These are phyloP conservation scores for Apiospora arundinis DNA, from an alignment of 2,329 filamentous ascomycete species.

Conservation along the genomic window DNA sequence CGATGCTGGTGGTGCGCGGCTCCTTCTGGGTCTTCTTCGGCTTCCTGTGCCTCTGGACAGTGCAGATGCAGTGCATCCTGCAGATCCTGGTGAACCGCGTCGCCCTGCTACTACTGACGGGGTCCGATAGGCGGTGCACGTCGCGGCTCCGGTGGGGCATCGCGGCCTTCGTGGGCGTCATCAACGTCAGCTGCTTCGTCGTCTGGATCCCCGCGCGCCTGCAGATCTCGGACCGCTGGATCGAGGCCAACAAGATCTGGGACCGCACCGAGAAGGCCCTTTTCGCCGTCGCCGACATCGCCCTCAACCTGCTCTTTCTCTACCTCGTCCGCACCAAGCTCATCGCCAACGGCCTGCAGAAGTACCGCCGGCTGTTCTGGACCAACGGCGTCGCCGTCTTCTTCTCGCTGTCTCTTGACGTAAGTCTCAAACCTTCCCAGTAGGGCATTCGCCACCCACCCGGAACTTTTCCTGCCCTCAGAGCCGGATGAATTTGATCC, in stretches of 20 bases:
- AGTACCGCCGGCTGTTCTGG: constrained; percentile 18
- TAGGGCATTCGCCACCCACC: no score
- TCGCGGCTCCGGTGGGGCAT: background rate
- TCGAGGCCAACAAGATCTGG: constrained; percentile 16
- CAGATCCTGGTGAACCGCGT: constrained; percentile 20
- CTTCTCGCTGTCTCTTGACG: background rate
- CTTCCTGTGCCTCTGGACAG: constrained; percentile 16
- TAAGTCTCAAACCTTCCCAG: no score
- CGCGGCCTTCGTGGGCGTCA: background rate
- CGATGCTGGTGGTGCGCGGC: background rate
- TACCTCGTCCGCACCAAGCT: constrained; percentile 12
- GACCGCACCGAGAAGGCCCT: constrained; percentile 20
- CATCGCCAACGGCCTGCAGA: constrained; percentile 6
- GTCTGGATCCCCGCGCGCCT: constrained; percentile 21
- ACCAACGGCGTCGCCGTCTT: constrained; percentile 5
- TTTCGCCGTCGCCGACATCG: constrained; percentile 10
- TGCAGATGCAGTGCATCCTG: constrained; percentile 21
- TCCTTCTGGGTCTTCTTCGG: constrained; percentile 20
- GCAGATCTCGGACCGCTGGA: background rate
- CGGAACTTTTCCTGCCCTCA: no score
- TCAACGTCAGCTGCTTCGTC: background rate
- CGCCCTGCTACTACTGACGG: background rate
- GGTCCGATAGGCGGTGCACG: background rate
- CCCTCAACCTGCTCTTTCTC: constrained; percentile 9
- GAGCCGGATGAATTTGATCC: no score